Evolutionary conservation across 352 stramenopile genomes (phyloP).

Genomic region (Phytopythium cucurbitacearum): DNA sequence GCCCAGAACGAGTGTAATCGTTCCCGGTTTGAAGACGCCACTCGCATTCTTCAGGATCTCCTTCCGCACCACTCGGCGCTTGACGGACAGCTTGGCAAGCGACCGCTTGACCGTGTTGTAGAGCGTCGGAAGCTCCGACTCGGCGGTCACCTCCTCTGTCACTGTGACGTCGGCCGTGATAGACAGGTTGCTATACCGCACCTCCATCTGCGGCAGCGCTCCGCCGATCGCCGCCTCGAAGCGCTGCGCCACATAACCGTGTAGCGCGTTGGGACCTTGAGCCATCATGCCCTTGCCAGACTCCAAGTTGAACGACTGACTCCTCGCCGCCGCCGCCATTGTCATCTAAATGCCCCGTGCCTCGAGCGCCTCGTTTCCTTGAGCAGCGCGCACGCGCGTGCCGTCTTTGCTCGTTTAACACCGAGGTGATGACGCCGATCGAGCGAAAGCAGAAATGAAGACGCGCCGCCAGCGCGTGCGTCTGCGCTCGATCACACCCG

Average conservation of each 20-base stretch:
- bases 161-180: conserved; percentile 22
- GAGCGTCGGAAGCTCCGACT: conserved; percentile 32
- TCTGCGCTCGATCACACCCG: too few species aligned
- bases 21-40: conserved; percentile 17
- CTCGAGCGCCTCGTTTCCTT: too few species aligned
- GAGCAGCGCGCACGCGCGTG: too few species aligned
- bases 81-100: conserved; percentile 15
- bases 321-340: too few species aligned
- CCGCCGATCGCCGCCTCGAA: conserved; percentile 25
- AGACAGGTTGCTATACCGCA: conserved; percentile 22
- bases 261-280: conserved; percentile 20
- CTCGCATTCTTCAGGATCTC: conserved; percentile 25
- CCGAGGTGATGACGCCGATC: too few species aligned
- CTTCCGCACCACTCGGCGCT: conserved; percentile 24
- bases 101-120: conserved; percentile 21
- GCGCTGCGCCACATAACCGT: conserved; percentile 18
- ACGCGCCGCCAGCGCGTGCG: too few species aligned
- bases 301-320: background rate
- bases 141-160: conserved; percentile 13
- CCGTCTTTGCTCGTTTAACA: too few species aligned
- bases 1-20: conserved; percentile 16
- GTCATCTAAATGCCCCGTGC: too few species aligned
- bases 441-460: too few species aligned
- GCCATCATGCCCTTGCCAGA: conserved; percentile 14
- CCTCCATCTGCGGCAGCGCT: conserved; percentile 22